phyloP scores from a whole-genome alignment of 1,284 basidiomycete genomes.

The Ustilago curta region DNA sequence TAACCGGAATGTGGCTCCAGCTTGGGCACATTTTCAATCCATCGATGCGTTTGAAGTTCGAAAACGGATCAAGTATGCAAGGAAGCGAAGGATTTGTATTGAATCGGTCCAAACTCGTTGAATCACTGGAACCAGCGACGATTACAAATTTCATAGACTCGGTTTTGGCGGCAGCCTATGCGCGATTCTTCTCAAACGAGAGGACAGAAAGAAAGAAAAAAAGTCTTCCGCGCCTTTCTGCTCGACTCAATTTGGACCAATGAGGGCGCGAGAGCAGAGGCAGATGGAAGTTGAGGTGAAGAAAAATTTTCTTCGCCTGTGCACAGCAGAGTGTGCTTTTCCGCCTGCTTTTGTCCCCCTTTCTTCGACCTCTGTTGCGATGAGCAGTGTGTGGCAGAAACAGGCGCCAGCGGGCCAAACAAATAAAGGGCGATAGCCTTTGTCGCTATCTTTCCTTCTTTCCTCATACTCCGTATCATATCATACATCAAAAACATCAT shows the following conservation, averaged over 20 bases:
- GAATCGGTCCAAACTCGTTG: not conserved
- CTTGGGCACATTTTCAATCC: not conserved
- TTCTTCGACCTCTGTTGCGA: slow-evolving; percentile 12
- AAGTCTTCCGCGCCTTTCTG: slow-evolving; percentile 5
- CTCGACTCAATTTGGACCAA: slow-evolving; percentile 12
- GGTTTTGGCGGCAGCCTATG: slow-evolving; percentile 5
- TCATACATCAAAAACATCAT: slow-evolving; percentile 42
- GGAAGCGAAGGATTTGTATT: slow-evolving; percentile 4
- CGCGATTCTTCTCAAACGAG: slow-evolving; percentile 33
- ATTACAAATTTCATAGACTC: not conserved
- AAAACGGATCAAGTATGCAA: slow-evolving; percentile 7
- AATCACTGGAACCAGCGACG: not conserved
- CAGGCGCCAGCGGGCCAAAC: slow-evolving; percentile 20
- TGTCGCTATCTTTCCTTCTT: slow-evolving; percentile 36
- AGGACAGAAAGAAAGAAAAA: slow-evolving; percentile 8
- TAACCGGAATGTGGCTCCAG: not conserved
- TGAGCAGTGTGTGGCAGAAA: slow-evolving; percentile 5
- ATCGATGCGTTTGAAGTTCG: slow-evolving; percentile 1
- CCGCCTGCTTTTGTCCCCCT: slow-evolving; percentile 1
- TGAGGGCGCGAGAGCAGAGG: slow-evolving; percentile 35
- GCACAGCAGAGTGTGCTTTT: slow-evolving; percentile 18
- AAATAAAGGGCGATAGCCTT: slow-evolving; percentile 35
- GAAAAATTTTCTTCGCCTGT: slow-evolving; percentile 49
- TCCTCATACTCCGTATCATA: slow-evolving; percentile 55
- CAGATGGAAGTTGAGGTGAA: slow-evolving; percentile 34